Conservation (phyloP, 108 stramenopile genomes). For the Nannochloropsis granulata region DNA sequence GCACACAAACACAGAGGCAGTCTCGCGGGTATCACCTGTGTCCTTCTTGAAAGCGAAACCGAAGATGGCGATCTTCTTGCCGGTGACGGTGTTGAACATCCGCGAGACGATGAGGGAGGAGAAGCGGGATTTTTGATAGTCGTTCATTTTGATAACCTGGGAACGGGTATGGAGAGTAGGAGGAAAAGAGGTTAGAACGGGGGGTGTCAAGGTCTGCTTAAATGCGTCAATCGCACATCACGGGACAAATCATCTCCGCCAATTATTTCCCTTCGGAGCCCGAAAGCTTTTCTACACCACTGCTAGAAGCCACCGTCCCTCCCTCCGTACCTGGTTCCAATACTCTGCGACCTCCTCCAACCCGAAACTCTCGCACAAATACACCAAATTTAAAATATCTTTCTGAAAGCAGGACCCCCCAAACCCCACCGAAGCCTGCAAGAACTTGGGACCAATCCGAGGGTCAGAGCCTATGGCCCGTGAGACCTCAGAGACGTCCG, state of each 20-base stretch:
- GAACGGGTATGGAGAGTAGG: too few species aligned
- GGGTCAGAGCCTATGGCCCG: conserved; percentile 91
- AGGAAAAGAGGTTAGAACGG: too few species aligned
- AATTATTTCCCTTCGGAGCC: too few species aligned
- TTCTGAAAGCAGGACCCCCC: conserved; percentile 99
- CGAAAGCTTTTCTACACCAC: too few species aligned
- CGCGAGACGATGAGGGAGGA: conserved; percentile 75
- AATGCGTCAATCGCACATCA: too few species aligned
- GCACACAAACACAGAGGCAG: conserved; percentile 85
- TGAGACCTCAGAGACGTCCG: conserved; percentile 76
- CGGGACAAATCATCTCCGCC: too few species aligned
- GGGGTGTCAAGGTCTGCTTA: too few species aligned
- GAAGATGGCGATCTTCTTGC: conserved; percentile 93
- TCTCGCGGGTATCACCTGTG: conserved; percentile 97
- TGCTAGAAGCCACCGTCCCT: too few species aligned
- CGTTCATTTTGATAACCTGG: conserved; percentile 94
- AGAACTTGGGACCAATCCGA: conserved; percentile 92
- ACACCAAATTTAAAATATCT: conserved; percentile 98
- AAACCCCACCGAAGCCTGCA: conserved; percentile 92
- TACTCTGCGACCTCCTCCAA: conserved; percentile 91
- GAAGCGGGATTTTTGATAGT: conserved; percentile 98
- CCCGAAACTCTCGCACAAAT: conserved; percentile 94
- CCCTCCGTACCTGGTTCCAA: conserved; percentile 53
- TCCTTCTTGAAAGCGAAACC: conserved; percentile 99
- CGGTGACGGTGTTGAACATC: conserved; percentile 99